Conservation (phyloP, 2,329 filamentous ascomycete genomes). For the Thelonectria blattea region DNA sequence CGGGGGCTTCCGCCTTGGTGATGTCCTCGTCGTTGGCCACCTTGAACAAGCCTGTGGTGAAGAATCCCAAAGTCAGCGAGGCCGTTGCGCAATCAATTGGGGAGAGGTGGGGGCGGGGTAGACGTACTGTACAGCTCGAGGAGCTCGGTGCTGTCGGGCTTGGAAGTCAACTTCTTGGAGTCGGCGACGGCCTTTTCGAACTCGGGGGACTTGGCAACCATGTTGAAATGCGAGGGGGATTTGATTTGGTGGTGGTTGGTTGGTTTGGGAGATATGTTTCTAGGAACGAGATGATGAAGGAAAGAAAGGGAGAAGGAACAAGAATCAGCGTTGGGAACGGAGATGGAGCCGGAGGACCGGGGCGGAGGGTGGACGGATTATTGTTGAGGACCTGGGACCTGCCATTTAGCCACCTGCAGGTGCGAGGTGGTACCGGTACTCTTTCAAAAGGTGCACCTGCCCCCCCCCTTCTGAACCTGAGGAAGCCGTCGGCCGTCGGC, state of each 20-base stretch:
- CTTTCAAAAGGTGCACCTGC: too few species aligned
- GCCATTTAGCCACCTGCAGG: too few species aligned
- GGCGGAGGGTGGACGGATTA: conserved; percentile 15
- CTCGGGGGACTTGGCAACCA: conserved; percentile 51
- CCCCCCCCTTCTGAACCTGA: background rate
- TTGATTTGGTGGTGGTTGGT: conserved; percentile 11
- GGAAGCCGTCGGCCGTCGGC: conserved; percentile 2
- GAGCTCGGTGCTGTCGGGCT: conserved; percentile 68
- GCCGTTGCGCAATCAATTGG: background rate
- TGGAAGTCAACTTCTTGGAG: conserved; percentile 70
- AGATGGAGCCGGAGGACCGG: conserved; percentile 15
- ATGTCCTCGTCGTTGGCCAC: conserved; percentile 63
- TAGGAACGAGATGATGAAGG: background rate
- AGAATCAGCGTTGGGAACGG: conserved; percentile 12
- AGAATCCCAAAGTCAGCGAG: conserved; percentile 6
- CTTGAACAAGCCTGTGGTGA: conserved; percentile 61
- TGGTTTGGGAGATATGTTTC: background rate
- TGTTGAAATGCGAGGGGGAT: conserved; percentile 35
- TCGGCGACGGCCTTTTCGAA: conserved; percentile 66
- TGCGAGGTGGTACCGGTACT: too few species aligned
- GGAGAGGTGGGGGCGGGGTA: background rate
- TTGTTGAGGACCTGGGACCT: conserved; percentile 19
- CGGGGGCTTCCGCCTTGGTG: conserved; percentile 60
- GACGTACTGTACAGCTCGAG: conserved; percentile 66
- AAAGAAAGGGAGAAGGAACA: conserved; percentile 7